Conservation (phyloP, 148 eudicot species). For the Fagopyrum tataricum region DNA sequence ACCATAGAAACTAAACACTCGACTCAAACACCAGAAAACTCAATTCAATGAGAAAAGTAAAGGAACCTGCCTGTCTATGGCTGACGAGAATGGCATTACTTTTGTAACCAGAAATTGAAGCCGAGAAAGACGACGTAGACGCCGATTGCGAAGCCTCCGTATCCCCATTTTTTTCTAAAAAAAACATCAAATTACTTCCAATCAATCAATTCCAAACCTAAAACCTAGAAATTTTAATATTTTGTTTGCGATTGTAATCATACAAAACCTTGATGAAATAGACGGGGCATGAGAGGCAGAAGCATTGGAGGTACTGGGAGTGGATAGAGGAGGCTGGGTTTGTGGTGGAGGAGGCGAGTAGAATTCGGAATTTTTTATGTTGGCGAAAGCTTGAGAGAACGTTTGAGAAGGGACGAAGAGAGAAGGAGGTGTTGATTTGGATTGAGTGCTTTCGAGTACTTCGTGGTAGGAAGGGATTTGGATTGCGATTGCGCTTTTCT, state of each 20-base stretch:
- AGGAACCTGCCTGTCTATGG: slow-evolving; percentile 59
- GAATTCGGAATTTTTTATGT: slow-evolving; percentile 66
- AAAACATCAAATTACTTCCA: not conserved
- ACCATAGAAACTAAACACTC: not conserved
- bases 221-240: not conserved
- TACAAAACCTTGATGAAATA: slow-evolving; percentile 35
- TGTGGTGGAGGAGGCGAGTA: slow-evolving; percentile 52
- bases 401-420: slow-evolving; percentile 63
- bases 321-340: slow-evolving; percentile 14
- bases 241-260: not conserved
- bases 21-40: not conserved
- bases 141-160: slow-evolving; percentile 21
- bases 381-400: slow-evolving; percentile 71
- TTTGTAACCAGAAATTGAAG: slow-evolving; percentile 24
- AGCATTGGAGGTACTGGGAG: slow-evolving; percentile 13
- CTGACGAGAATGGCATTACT: slow-evolving; percentile 79
- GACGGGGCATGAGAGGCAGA: slow-evolving; percentile 16
- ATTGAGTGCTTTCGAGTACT: slow-evolving; percentile 40
- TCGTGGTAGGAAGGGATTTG: slow-evolving; percentile 61
- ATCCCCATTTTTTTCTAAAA: slow-evolving; percentile 22
- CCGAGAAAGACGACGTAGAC: slow-evolving; percentile 19
- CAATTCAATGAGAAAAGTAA: not conserved
- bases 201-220: not conserved
- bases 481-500: slow-evolving; percentile 32
- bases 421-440: slow-evolving; percentile 36